These are phyloP conservation scores for Metschnikowia cerradonensis DNA, from an alignment of 805 yeast species.

Conservation along the genomic window DNA sequence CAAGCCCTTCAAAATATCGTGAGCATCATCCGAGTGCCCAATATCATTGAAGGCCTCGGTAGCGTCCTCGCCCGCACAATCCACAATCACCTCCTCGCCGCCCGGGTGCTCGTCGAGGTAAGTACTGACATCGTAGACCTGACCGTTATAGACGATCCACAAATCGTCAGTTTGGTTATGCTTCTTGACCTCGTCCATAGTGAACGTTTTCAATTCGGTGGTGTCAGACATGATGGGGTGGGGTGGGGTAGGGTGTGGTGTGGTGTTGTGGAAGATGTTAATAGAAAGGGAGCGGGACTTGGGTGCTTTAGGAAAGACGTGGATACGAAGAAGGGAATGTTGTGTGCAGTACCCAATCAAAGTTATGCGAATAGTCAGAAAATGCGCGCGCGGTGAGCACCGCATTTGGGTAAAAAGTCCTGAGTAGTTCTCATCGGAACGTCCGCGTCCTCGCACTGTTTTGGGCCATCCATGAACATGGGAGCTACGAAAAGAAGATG, in stretches of 20 bases:
- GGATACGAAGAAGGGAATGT: not conserved
- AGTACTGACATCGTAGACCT: slow-evolving; percentile 37
- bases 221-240: slow-evolving; percentile 12
- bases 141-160: slow-evolving; percentile 44
- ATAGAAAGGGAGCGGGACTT: not conserved
- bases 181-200: slow-evolving; percentile 48
- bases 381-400: not conserved
- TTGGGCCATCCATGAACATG: no score
- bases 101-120: slow-evolving; percentile 63
- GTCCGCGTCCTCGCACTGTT: no score
- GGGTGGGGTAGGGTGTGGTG: no score
- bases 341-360: slow-evolving; percentile 17
- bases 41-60: slow-evolving; percentile 71
- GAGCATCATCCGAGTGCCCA: slow-evolving; percentile 97
- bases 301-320: not conserved
- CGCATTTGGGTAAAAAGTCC: not conserved
- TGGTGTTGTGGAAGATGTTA: not conserved
- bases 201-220: slow-evolving; percentile 40
- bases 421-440: no score
- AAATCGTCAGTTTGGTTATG: slow-evolving; percentile 40
- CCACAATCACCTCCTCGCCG: slow-evolving; percentile 77
- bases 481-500: no score
- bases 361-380: slow-evolving; percentile 8
- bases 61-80: slow-evolving; percentile 79
- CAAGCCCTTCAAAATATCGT: slow-evolving; percentile 63